Base-by-base conservation (phyloP, 345 rosid genomes). In the Salix dunnii region DNA sequence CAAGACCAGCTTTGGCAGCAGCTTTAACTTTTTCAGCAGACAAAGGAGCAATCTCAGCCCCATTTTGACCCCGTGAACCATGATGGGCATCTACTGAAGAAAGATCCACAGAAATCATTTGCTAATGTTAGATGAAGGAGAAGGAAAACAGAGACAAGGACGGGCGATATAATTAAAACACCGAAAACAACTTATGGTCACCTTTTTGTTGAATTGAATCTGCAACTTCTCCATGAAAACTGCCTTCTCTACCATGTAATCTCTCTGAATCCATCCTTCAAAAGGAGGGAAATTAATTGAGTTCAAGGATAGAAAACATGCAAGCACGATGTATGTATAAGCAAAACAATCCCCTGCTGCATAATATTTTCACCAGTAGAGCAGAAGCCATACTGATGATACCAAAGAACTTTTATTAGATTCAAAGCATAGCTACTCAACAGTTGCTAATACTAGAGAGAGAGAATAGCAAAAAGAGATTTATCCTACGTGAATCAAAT, bases 1-100 rank as follows among this genome's bases (percentile, higher is more conserved):
- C 83, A 84, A 96, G 92, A 78, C 99, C 98, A 55, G 85, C 94
- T 88, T 86, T 85, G 21, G 96, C 94, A 68, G 98, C 98, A 65
- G 83, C 85, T 87, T 89, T 85, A 46, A 91, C 94, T 73, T 89
- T 91, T 73, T 91, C 97, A 33, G 85, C 76, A 74, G 97, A 84
- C 60, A 93, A 25, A 73, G 92, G 82, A 48, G 85, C 81, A 53
- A 27, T 80, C 76, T 85, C 88, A 1, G 77, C 80, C 80, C 89
- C 92, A 55, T 87, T 91, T 80, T 87, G 91, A 80, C 78, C 64
- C 79, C 83, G 58, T 68, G 87, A 71, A 71, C 86, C 85, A 25
- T 76, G 86, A 23, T 27, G 67, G 86, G 71, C 85, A 62, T 84
- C 89, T 77, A 79, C 85, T 86, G 72, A 69, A 78, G 75, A 74